These are phyloP conservation scores for Trichophyton equinum DNA, from an alignment of 2,329 filamentous ascomycete species.

Conservation along the genomic window DNA sequence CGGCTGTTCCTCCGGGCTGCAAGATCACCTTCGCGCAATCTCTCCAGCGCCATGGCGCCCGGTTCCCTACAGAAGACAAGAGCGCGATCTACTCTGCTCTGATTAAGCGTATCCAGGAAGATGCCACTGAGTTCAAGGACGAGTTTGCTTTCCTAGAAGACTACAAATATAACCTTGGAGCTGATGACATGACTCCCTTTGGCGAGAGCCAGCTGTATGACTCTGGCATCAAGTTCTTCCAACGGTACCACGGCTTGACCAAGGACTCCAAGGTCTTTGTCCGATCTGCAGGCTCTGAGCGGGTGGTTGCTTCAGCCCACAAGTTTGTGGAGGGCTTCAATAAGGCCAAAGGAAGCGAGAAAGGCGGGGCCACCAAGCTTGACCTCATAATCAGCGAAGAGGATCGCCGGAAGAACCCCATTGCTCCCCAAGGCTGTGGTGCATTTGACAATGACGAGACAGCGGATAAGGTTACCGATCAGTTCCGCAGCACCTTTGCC, in stretches of 20 bases:
- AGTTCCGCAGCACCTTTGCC: conserved; percentile 53
- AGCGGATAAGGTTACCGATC: neutral
- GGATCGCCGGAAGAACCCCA: conserved; percentile 60
- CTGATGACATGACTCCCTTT: conserved; percentile 55
- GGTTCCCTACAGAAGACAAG: conserved; percentile 64
- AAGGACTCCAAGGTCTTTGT: conserved; percentile 52
- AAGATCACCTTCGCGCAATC: conserved; percentile 66
- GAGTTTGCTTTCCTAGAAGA: conserved; percentile 57
- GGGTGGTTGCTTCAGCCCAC: conserved; percentile 61
- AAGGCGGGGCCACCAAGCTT: conserved; percentile 40
- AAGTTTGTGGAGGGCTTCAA: conserved; percentile 69
- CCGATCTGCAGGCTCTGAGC: conserved; percentile 54
- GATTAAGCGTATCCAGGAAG: conserved; percentile 53
- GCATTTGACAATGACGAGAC: conserved; percentile 51
- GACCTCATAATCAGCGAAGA: conserved; percentile 58
- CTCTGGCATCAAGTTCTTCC: conserved; percentile 64
- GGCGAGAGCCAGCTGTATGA: conserved; percentile 59
- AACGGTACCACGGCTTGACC: conserved; percentile 55
- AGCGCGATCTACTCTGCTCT: conserved; percentile 50
- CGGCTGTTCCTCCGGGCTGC: conserved; percentile 53
- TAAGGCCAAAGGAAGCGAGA: conserved; percentile 35
- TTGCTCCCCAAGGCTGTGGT: conserved; percentile 61
- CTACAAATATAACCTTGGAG: conserved; percentile 59
- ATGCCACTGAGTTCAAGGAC: conserved; percentile 43
- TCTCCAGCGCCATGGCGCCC: conserved; percentile 72